phyloP scores from a whole-genome alignment of 352 stramenopile species.

The Phytopythium litorale region DNA sequence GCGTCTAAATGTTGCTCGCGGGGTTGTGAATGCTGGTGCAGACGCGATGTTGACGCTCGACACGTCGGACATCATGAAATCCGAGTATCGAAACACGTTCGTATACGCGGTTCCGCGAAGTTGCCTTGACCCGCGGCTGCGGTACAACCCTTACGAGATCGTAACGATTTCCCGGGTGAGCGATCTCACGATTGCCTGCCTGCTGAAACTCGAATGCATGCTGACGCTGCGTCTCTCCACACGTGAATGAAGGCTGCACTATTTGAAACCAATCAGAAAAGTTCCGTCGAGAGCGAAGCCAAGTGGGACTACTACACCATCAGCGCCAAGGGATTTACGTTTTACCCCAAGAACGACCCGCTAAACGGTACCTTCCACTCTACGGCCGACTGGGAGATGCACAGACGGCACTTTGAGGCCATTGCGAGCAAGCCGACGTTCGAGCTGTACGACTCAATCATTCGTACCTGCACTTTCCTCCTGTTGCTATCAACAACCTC shows the following conservation, averaged over 20 bases:
- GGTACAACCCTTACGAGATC: slow-evolving; percentile 72
- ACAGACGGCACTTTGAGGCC: slow-evolving; percentile 40
- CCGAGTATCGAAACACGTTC: slow-evolving; percentile 45
- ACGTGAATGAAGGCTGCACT: slow-evolving; percentile 10
- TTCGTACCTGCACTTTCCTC: too few species aligned
- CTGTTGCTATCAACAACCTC: too few species aligned
- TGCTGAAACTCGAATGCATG: neutral
- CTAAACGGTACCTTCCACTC: slow-evolving; percentile 42
- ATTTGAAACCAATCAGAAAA: slow-evolving; percentile 18
- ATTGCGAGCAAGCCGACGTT: slow-evolving; percentile 35
- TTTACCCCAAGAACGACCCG: slow-evolving; percentile 46
- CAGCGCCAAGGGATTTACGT: slow-evolving; percentile 51
- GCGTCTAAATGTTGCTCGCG: neutral
- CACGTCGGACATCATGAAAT: slow-evolving; percentile 3
- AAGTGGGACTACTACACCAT: slow-evolving; percentile 73
- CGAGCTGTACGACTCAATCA: slow-evolving; percentile 26
- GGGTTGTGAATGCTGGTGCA: neutral
- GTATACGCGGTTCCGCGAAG: slow-evolving; percentile 61
- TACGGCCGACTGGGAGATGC: slow-evolving; percentile 41
- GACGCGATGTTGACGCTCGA: neutral
- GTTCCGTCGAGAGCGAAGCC: slow-evolving; percentile 23
- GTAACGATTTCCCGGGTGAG: slow-evolving; percentile 52
- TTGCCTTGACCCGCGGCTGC: slow-evolving; percentile 33
- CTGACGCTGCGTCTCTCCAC: neutral
- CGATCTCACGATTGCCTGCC: neutral